Percentiles rank a stretch among this genome's conserved stretches.
Evolutionary conservation across 768 basidiomycete genomes (phyloP).

Genomic region (Pholiota microspora): DNA sequence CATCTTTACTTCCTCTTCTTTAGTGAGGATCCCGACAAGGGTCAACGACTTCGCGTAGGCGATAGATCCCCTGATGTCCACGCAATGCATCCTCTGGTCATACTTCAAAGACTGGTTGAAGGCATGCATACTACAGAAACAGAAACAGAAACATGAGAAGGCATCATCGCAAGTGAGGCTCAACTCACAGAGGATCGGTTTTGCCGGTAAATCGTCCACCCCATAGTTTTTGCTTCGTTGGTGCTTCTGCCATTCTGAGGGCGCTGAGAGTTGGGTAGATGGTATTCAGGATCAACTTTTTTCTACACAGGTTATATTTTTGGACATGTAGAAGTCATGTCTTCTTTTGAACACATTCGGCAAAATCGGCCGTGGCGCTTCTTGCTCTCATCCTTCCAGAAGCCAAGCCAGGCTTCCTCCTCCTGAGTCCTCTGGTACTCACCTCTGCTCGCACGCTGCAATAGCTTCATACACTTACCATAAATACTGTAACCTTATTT

Average conservation of each 20-base stretch:
- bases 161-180: constrained; percentile 8
- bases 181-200: constrained; percentile 79
- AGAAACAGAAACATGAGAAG: constrained; percentile 15
- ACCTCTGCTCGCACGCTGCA: too few relatives aligned
- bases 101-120: constrained; percentile 97
- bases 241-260: constrained; percentile 33
- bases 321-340: constrained; percentile 3
- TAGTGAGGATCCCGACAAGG: constrained; percentile 76
- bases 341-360: neutral
- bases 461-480: neutral
- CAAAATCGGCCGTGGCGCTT: neutral
- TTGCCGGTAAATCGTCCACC: constrained; percentile 87
- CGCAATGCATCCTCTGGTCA: constrained; percentile 91
- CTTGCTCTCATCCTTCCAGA: too few relatives aligned
- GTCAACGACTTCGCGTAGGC: constrained; percentile 90
- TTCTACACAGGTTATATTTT: constrained; percentile 2
- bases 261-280: neutral
- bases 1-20: constrained; percentile 72
- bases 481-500: neutral
- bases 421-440: too few relatives aligned
- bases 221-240: constrained; percentile 75
- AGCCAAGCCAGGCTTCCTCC: too few relatives aligned
- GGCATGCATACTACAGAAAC: constrained; percentile 93
- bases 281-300: neutral
- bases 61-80: constrained; percentile 91